Base-by-base conservation (phyloP, 192 early-diverging fungal genomes). In the Umbelopsis sp. region DNA sequence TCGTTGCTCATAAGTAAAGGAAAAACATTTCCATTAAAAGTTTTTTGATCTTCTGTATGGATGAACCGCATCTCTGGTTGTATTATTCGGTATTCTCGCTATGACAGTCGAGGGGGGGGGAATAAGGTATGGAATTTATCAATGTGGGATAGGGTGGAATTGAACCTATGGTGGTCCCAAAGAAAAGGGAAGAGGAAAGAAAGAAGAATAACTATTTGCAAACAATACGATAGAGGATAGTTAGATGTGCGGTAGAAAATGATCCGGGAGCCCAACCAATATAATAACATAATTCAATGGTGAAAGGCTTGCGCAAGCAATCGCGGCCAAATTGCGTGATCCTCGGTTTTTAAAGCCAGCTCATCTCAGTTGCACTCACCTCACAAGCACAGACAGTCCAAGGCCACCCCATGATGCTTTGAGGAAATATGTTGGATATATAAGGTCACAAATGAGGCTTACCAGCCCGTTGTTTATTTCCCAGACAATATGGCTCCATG, bases 261-360 rank as follows among this genome's bases (percentile, higher is more conserved):
- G 25, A 35, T 25, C 55, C 55, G 37, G 37, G 37, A 41, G 37
- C 37, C 3, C 37, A 41, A 41, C 37, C 37, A 41, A 41, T 41
- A 41, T 41, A 41, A 41, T 41, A 41, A 6, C 37, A 41, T 41
- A 41, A 41, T 41, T 41, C 37, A 4, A 41, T 41, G 5, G 1
- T 41, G 37, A 61, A 61, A 33, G 12, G 55, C 55, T 61, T 61
- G 55, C 55, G 55, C 55, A 61, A 61, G 55, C 55, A 35, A n/a
- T 7, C 15, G 33, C 15, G 30, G n/a, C 2, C 13, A 61, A 61
- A 61, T 61, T 61, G 55, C 55, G 55, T 61, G 55, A 61, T 61
- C 20, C 55, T 61, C 55, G 27, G 8, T 33, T 61, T 61, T 30
- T 35, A 61, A 25, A 16, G 27, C 55, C 27, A 30, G 12, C 25